Evolutionary conservation across 768 basidiomycete species (phyloP), one percentile per base, ranked within the genome.

Genomic region (Grammothele lineata): DNA sequence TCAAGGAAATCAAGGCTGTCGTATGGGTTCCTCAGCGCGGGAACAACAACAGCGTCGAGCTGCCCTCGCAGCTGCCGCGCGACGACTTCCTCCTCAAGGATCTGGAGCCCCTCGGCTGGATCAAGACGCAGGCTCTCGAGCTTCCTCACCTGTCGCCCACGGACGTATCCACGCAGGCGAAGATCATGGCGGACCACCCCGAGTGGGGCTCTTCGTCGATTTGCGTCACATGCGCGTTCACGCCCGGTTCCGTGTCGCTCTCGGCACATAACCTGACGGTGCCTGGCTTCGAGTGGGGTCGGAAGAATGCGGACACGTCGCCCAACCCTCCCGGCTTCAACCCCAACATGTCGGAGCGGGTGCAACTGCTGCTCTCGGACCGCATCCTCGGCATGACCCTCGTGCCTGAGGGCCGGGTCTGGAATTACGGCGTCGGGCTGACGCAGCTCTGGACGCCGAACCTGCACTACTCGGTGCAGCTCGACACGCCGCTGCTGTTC

Each of bases 21-120:
- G 93, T 80, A n/a, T 94, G 93, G 86, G 80, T 92, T n/a, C 96
- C 96, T 24, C 96, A 99, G 63, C 82, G 94, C 24, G 95, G 96
- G 26, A 92, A 87, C 62, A 97, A 97, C 67, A 94, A 92, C 64
- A 83, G 80, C 36, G 84, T 99, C 33, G 96, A 99, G 67, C 74
- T 98, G 32, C 95, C 96, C 15, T 67, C 76, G 30, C 85, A 91
- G 59, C 72, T 98, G 33, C 96, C 96, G 7, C 88, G 89, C 64
- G 94, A 97, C 59, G 94, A 97, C 62, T 92, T 88, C 75, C 68
- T 99, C 43, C 73, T 99, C 48, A 93, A 94, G 63, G 96, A 97
- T 59, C 75, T 98, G 27, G 95, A 97, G 67, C 91, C 91, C 24
- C 72, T 96, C 11, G 94, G 94, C 12, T 96, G 92, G 90, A 83